phyloP scores from a whole-genome alignment of 768 basidiomycete species.

The Goffeauzyma gilvescens region DNA sequence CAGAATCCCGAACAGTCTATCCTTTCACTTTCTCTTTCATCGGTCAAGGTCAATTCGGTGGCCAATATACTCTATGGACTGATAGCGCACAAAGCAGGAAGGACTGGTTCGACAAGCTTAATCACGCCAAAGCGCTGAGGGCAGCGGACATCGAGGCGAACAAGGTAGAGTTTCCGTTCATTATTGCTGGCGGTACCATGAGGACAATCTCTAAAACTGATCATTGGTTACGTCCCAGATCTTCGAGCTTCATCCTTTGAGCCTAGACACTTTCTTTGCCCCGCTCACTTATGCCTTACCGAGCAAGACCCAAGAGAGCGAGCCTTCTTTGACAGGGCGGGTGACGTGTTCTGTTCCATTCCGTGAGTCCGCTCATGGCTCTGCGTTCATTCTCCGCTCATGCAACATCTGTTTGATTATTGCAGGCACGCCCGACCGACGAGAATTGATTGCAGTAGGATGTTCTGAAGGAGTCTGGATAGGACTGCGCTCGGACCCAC shows the following conservation, averaged over 20 bases:
- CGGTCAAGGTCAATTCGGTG: slow-evolving; percentile 53
- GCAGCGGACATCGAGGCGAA: slow-evolving; percentile 78
- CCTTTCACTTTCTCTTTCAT: slow-evolving; percentile 80
- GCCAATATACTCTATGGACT: slow-evolving; percentile 68
- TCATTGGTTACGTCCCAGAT: no score
- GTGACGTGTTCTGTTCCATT: slow-evolving; percentile 94
- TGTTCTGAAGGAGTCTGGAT: slow-evolving; percentile 95
- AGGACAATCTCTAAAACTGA: neutral
- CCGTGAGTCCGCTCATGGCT: slow-evolving; percentile 36
- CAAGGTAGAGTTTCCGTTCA: slow-evolving; percentile 36
- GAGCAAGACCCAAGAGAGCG: no score
- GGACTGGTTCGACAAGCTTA: slow-evolving; percentile 78
- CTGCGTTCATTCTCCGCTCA: neutral
- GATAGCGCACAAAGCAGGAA: slow-evolving; percentile 53
- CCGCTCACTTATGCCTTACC: slow-evolving; percentile 40
- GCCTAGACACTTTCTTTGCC: slow-evolving; percentile 68
- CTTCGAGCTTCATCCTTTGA: slow-evolving; percentile 79
- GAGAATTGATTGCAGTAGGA: slow-evolving; percentile 75
- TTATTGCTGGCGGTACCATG: no score
- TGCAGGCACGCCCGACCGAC: slow-evolving; percentile 60
- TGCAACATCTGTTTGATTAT: slow-evolving; percentile 8
- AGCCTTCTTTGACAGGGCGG: slow-evolving; percentile 40
- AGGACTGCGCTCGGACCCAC: slow-evolving; percentile 70
- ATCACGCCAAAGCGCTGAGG: slow-evolving; percentile 68
- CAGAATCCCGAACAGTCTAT: slow-evolving; percentile 57